Conservation (phyloP, 148 eudicot genomes). For the Rhododendron molle region DNA sequence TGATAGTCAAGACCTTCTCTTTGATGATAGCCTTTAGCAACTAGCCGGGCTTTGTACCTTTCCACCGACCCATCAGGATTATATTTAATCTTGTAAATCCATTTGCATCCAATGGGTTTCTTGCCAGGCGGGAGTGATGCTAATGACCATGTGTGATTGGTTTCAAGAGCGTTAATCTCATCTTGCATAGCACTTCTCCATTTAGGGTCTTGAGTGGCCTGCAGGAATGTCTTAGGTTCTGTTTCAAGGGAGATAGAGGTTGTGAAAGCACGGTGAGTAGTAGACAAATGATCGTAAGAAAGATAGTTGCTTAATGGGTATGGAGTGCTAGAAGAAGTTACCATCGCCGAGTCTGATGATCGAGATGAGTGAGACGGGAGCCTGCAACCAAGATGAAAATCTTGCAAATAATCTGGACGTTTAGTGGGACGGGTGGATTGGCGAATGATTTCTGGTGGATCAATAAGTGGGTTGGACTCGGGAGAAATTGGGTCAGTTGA, state of each 20-base stretch:
- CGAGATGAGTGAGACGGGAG: not conserved
- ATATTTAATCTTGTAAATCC: not conserved
- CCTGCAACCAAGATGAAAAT: not conserved
- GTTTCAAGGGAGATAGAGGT: not conserved
- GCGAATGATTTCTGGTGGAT: not conserved
- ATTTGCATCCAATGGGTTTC: not conserved
- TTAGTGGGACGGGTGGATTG: not conserved
- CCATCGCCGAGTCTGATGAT: not conserved
- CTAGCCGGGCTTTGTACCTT: not conserved
- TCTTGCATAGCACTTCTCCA: not conserved
- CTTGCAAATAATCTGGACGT: not conserved
- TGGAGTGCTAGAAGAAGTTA: not conserved
- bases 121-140: not conserved
- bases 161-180: not conserved
- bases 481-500: not conserved
- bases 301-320: not conserved
- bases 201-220: not conserved
- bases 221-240: not conserved
- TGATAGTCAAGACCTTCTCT: no score
- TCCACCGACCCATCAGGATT: not conserved
- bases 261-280: not conserved
- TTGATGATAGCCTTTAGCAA: no score
- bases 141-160: not conserved
- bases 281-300: not conserved
- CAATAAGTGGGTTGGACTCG: not conserved